Base-by-base conservation (phyloP, 495 filamentous ascomycete genomes). In the Lophiostoma macrostomum region DNA sequence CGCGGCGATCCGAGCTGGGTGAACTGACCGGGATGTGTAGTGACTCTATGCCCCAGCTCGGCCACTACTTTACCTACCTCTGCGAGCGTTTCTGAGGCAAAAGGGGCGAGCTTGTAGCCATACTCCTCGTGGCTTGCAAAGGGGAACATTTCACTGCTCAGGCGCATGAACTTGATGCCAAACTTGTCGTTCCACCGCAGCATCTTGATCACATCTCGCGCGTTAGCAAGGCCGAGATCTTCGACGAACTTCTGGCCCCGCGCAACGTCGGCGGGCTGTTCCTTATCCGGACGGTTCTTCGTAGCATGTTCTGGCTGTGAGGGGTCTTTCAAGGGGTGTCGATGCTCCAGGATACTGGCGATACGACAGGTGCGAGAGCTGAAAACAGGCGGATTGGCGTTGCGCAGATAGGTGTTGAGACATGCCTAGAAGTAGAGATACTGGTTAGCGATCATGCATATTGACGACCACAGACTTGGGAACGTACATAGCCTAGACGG, bases 111-210 rank as follows among this genome's bases (percentile, higher is more conserved):
- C 56, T 83, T 87, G 64, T 96, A 98, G 0, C 90, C 93, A 57
- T 95, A 90, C 50, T 86, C 84, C 22, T 76, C 75, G 58, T 96
- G 90, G 41, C 86, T 91, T 0, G 93, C 90, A 66, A 96, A 96
- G 0, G 91, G 93, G 53, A 96, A 96, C 88, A 96, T 96, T 64
- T 95, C 93, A 59, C 86, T 93, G 59, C 86, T 91, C 16, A 97
- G 75, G 3, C 91, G 84, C 76, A 97, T 77, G 67, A 98, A 94
- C 64, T 86, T 93, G 71, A 96, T 97, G 32, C 82, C 83, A 51
- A 93, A 96, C 47, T 81, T 83, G 53, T 96, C 89, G 64, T 97
- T 96, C 93, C 93, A 98, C 1, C 83, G 78, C 18, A 97, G 61
- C 76, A 96, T 83, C 64, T 94, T 95, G 28, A 78, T 70, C 5